Evolutionary conservation across 2,329 filamentous ascomycete genomes (phyloP).

Genomic region (Trichophyton rubrum): DNA sequence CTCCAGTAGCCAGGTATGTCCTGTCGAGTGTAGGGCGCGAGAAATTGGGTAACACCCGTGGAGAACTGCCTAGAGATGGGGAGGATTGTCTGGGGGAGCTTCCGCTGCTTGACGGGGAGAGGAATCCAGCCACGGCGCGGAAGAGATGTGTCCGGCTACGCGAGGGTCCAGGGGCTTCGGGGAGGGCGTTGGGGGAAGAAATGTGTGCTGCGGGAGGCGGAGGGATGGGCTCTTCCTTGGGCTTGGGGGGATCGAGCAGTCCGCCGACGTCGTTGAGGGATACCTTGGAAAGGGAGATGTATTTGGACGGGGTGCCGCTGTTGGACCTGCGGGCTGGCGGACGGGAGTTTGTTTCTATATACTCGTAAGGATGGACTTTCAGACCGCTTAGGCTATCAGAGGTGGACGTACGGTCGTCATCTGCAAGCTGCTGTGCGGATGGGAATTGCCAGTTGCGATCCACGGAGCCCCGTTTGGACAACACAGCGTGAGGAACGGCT

Average conservation of each 20-base stretch:
- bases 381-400: constrained; percentile 24
- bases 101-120: constrained; percentile 11
- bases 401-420: constrained; percentile 21
- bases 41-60: constrained; percentile 9
- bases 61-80: not conserved
- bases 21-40: constrained; percentile 9
- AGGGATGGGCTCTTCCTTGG: constrained; percentile 7
- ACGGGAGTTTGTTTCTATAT: constrained; percentile 21
- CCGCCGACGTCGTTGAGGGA: constrained; percentile 82
- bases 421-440: constrained; percentile 12
- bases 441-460: constrained; percentile 25
- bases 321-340: constrained; percentile 15
- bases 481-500: constrained; percentile 23
- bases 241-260: constrained; percentile 47
- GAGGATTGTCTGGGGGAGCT: constrained; percentile 11
- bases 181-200: not conserved
- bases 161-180: constrained; percentile 4
- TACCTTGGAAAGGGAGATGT: constrained; percentile 44
- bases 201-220: constrained; percentile 7
- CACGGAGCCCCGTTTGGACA: constrained; percentile 19
- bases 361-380: constrained; percentile 25
- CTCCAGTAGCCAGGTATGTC: not conserved
- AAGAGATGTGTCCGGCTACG: constrained; percentile 21
- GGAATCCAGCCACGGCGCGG: constrained; percentile 25
- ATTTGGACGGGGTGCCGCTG: constrained; percentile 18